Evolutionary conservation across 192 early-diverging fungal genomes (phyloP), one percentile per base, ranked within the genome.

Genomic region (Backusella westeae): DNA sequence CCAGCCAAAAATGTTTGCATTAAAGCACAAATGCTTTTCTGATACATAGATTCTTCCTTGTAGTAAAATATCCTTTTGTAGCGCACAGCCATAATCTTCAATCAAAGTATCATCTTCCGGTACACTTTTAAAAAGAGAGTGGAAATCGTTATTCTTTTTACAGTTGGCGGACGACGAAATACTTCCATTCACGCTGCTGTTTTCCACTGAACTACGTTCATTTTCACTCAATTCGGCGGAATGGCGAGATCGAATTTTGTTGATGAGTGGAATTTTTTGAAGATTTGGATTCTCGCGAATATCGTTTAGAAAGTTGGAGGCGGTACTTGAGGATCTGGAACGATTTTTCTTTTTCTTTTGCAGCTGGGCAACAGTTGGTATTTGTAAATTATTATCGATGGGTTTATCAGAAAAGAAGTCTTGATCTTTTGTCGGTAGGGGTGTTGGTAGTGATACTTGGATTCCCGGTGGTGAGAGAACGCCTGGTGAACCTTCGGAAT

Each of bases 1-100:
- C 89, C 93, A 94, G 44, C 94, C 94, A 83, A 96, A 93, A 74
- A 96, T 93, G 67, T 93, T 93, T 63, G 91, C 88, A 81, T 93
- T 88, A 75, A 96, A 96, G 80, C 90, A 92, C 42, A 94, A 78
- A 80, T 90, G 85, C 75, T 88, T 89, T 71, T 93, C 87, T 7
- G 94, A 94, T 77, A 93, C 77, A 77, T 93, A 95, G 56, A 96
- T 76, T n/a, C 90, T 84, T 15, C 94, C 94, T 42, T 96, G 94
- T 32, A 91, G 88, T 9, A 96, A 83, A 35, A 96, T 94, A 56
- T 96, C 94, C 59, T 93, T 91, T 82, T 96, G 93, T 67, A 93
- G 77, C 0, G 94, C 94, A 67, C 94, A 96, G 0, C 87, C 86
- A 73, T 89, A 94, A 85, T 83, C 84, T 77, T 87, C 84, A 19